Evolutionary conservation across 345 rosid species (phyloP).

Genomic region (Mercurialis annua): DNA sequence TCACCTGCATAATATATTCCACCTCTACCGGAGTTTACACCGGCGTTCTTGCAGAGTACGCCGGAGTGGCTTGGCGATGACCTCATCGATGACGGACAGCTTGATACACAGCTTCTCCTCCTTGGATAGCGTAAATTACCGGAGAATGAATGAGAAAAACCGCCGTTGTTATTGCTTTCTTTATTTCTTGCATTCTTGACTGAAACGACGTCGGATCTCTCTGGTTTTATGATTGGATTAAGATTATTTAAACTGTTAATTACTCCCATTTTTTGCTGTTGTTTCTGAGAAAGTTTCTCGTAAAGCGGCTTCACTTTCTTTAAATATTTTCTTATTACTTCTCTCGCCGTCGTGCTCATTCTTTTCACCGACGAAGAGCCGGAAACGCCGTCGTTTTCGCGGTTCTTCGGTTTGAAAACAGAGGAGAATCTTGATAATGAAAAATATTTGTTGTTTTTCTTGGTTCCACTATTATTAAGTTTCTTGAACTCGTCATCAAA

Average conservation of each 20-base stretch:
- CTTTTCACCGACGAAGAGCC: slow-evolving; percentile 60
- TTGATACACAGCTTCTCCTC: slow-evolving; percentile 57
- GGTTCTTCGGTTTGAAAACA: slow-evolving; percentile 55
- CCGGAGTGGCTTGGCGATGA: slow-evolving; percentile 95
- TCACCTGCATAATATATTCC: slow-evolving; percentile 31
- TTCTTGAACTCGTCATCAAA: slow-evolving; percentile 53
- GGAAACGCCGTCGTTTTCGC: slow-evolving; percentile 18
- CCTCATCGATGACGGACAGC: slow-evolving; percentile 88
- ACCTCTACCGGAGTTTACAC: slow-evolving; percentile 19
- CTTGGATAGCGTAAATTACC: slow-evolving; percentile 77
- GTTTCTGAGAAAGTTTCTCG: slow-evolving; percentile 76
- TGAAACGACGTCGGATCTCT: slow-evolving; percentile 29
- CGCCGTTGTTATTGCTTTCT: slow-evolving; percentile 22
- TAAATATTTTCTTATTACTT: slow-evolving; percentile 74
- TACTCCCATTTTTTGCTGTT: slow-evolving; percentile 43
- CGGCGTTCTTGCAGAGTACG: slow-evolving; percentile 45
- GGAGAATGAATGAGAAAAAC: slow-evolving; percentile 68
- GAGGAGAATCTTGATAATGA: slow-evolving; percentile 77
- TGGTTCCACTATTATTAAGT: slow-evolving; percentile 29
- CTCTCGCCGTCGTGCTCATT: slow-evolving; percentile 75
- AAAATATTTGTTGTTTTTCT: slow-evolving; percentile 51
- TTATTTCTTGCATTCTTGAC: slow-evolving; percentile 29
- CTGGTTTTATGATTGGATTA: slow-evolving; percentile 15
- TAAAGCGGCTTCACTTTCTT: slow-evolving; percentile 92
- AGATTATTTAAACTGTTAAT: background rate